Evolutionary conservation across 768 basidiomycete species (phyloP).

Genomic region (Termitomyces sp.): DNA sequence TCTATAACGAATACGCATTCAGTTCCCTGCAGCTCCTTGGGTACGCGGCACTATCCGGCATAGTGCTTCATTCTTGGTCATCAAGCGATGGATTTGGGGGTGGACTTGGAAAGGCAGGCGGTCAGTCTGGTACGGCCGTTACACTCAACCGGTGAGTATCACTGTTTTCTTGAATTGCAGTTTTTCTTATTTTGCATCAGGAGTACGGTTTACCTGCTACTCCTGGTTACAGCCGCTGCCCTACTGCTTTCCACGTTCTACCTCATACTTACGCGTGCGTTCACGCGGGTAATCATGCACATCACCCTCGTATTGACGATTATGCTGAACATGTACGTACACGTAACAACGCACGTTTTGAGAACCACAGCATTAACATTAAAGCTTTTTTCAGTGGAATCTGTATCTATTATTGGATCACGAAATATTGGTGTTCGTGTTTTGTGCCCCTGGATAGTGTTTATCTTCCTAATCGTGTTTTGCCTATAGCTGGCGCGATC

Average conservation of each 20-base stretch:
- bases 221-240: constrained; percentile 65
- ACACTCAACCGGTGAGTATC: constrained; percentile 59
- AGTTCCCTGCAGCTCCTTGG: constrained; percentile 48
- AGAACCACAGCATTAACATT: neutral
- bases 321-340: constrained; percentile 56
- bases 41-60: constrained; percentile 61
- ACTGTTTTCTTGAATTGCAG: neutral
- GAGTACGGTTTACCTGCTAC: constrained; percentile 70
- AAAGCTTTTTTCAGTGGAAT: constrained; percentile 45
- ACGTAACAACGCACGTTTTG: constrained; percentile 13
- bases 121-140: constrained; percentile 46
- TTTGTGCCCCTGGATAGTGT: neutral
- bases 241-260: constrained; percentile 61
- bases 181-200: constrained; percentile 24
- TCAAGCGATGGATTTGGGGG: constrained; percentile 64
- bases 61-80: constrained; percentile 59
- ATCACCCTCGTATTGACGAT: constrained; percentile 63
- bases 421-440: constrained; percentile 58
- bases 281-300: constrained; percentile 75
- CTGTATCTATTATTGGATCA: constrained; percentile 71
- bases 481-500: constrained; percentile 63
- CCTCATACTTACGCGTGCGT: constrained; percentile 63
- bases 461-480: neutral
- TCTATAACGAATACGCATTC: neutral
- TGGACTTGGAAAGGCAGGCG: constrained; percentile 58